A percentile compares a stretch with the other conserved stretches of the same genome.
Evolutionary conservation across 495 filamentous ascomycete genomes (phyloP).

Genomic region (Rusavskia elegans): DNA sequence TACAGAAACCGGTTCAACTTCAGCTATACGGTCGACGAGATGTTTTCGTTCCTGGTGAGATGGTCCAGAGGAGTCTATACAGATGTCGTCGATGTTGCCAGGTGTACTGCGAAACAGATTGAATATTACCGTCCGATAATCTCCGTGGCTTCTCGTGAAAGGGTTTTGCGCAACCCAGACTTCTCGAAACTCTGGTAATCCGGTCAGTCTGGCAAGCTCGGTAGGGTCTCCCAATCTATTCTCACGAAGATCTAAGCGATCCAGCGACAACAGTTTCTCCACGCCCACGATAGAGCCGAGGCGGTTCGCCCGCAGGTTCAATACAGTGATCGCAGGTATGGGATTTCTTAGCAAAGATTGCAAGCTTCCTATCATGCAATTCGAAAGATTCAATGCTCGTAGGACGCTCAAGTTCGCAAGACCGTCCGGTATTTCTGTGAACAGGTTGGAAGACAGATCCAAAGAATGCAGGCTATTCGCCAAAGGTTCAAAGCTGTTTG

Average conservation of each 20-base stretch:
- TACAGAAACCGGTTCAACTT: conserved; percentile 58
- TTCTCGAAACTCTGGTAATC: conserved; percentile 79
- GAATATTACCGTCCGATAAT: conserved; percentile 80
- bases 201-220: conserved; percentile 77
- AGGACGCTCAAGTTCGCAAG: conserved; percentile 66
- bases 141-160: conserved; percentile 72
- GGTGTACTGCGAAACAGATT: conserved; percentile 90
- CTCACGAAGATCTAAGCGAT: conserved; percentile 81
- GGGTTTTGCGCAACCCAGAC: conserved; percentile 84
- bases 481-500: conserved; percentile 59
- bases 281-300: conserved; percentile 79
- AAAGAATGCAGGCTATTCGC: conserved; percentile 76
- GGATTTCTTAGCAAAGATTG: conserved; percentile 77
- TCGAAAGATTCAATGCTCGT: conserved; percentile 76
- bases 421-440: conserved; percentile 80
- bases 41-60: conserved; percentile 69
- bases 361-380: conserved; percentile 94
- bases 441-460: conserved; percentile 82
- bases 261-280: conserved; percentile 73
- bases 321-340: conserved; percentile 78
- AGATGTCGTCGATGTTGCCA: conserved; percentile 78
- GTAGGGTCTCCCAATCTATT: conserved; percentile 82
- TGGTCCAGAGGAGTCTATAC: conserved; percentile 71
- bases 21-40: conserved; percentile 64
- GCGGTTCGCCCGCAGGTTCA: conserved; percentile 84